Evolutionary conservation across 768 basidiomycete genomes (phyloP).

Genomic region (Leucocoprinus leucothites): DNA sequence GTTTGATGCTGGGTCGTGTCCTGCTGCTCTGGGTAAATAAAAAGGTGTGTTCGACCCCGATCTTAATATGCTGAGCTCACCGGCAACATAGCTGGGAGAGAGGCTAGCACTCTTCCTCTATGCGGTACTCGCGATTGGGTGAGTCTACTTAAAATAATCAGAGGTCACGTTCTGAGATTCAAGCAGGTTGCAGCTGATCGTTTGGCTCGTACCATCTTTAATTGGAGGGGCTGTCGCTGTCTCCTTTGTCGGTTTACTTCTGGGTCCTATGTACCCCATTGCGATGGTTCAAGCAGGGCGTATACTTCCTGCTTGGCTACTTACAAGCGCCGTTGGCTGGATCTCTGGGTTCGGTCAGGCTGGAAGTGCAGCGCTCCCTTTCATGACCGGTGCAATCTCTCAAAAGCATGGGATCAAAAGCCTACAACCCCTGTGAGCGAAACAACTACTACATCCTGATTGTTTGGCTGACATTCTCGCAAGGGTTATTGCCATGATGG

Average conservation of each 20-base stretch:
- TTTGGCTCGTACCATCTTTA: slow-evolving; percentile 70
- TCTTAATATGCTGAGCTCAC: neutral
- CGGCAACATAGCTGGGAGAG: slow-evolving; percentile 45
- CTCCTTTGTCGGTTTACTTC: slow-evolving; percentile 58
- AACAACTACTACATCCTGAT: neutral
- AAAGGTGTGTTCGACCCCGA: slow-evolving; percentile 28
- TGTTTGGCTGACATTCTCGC: neutral
- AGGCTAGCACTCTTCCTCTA: slow-evolving; percentile 51
- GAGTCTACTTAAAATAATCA: slow-evolving; percentile 13
- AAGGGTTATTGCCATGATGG: slow-evolving; percentile 63
- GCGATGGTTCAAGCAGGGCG: slow-evolving; percentile 67
- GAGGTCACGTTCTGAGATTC: neutral
- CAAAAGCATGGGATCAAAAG: slow-evolving; percentile 56
- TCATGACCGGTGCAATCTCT: slow-evolving; percentile 69
- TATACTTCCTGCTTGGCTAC: slow-evolving; percentile 67
- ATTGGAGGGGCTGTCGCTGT: slow-evolving; percentile 63
- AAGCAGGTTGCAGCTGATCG: slow-evolving; percentile 55
- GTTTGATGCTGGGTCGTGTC: slow-evolving; percentile 54
- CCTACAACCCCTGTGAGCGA: slow-evolving; percentile 58
- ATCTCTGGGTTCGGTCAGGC: slow-evolving; percentile 68
- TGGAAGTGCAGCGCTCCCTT: slow-evolving; percentile 69
- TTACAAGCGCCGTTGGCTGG: slow-evolving; percentile 64
- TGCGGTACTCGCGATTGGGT: slow-evolving; percentile 47
- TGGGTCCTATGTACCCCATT: slow-evolving; percentile 78
- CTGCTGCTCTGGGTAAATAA: slow-evolving; percentile 53